phyloP scores from a whole-genome alignment of 2,329 filamentous ascomycete genomes.

The Verticillium tricorpus region DNA sequence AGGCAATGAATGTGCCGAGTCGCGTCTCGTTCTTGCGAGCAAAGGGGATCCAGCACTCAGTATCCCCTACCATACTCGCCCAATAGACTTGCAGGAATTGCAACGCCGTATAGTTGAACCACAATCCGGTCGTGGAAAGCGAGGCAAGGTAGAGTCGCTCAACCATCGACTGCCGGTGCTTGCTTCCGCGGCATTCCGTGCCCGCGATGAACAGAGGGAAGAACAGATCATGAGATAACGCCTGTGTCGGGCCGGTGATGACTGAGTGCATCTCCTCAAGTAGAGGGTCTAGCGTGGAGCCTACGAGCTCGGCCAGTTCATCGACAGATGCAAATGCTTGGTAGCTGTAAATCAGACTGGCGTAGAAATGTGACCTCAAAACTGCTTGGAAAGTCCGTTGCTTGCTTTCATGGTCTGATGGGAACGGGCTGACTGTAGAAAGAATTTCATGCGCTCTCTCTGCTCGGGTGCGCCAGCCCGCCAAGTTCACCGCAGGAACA shows the following conservation, averaged over 20 bases:
- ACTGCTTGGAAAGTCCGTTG: conserved; percentile 12
- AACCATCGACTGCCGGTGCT: neutral
- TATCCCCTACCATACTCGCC: neutral
- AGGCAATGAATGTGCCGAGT: neutral
- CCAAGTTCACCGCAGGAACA: neutral
- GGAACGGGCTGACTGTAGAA: neutral
- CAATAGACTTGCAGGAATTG: neutral
- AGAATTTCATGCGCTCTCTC: neutral
- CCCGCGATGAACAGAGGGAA: neutral
- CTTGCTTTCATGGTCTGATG: neutral
- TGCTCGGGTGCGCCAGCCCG: neutral
- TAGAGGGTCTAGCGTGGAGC: neutral
- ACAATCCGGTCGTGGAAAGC: neutral
- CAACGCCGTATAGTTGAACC: neutral
- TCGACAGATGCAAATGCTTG: conserved; percentile 10
- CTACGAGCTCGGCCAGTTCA: neutral
- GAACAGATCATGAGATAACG: neutral
- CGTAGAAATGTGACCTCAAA: conserved; percentile 12
- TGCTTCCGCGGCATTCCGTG: neutral
- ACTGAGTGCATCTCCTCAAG: neutral
- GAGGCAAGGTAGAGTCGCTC: neutral
- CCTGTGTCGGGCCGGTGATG: neutral
- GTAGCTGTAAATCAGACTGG: conserved; percentile 15
- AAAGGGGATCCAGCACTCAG: neutral
- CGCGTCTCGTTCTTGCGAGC: neutral